Conservation (phyloP, 2,329 filamentous ascomycete species). For the Aspergillus sp. region DNA sequence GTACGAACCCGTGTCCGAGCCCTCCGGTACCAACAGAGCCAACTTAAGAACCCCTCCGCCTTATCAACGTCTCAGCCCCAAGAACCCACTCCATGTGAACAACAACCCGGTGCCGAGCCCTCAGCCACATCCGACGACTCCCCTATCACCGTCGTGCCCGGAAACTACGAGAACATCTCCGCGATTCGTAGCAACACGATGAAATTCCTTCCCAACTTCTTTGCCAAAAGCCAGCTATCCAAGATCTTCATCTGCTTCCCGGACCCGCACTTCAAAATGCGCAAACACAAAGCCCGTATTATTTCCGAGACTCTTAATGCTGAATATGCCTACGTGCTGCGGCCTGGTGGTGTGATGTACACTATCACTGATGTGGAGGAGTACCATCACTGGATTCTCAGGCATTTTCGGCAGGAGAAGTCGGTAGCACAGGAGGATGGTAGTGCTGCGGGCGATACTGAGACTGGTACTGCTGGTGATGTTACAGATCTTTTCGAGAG, state of each 20-base stretch:
- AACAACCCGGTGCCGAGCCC: constrained; percentile 1
- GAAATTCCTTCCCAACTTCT: constrained; percentile 99
- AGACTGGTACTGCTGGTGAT: constrained; percentile 70
- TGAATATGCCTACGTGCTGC: constrained; percentile 84
- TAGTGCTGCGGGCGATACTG: constrained; percentile 47
- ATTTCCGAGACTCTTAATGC: constrained; percentile 81
- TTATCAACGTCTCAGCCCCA: constrained; percentile 1
- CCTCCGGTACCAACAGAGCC: constrained; percentile 50
- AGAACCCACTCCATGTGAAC: not conserved
- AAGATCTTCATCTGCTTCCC: constrained; percentile 98
- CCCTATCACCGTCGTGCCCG: constrained; percentile 18
- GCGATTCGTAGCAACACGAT: constrained; percentile 92
- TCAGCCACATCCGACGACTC: not conserved
- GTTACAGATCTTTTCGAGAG: constrained; percentile 62
- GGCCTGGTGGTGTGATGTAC: constrained; percentile 79
- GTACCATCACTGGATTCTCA: constrained; percentile 86
- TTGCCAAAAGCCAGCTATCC: constrained; percentile 68
- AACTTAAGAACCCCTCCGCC: constrained; percentile 12
- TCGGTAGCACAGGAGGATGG: constrained; percentile 54
- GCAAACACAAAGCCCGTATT: constrained; percentile 95
- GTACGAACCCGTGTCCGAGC: constrained; percentile 82
- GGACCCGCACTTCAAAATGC: constrained; percentile 93
- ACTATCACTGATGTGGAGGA: constrained; percentile 98
- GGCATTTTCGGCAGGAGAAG: constrained; percentile 63
- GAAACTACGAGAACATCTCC: constrained; percentile 73